Evolutionary conservation across 768 basidiomycete species (phyloP), one percentile per base, ranked within the genome.

Genomic region (Strobilomyces dryophilus): DNA sequence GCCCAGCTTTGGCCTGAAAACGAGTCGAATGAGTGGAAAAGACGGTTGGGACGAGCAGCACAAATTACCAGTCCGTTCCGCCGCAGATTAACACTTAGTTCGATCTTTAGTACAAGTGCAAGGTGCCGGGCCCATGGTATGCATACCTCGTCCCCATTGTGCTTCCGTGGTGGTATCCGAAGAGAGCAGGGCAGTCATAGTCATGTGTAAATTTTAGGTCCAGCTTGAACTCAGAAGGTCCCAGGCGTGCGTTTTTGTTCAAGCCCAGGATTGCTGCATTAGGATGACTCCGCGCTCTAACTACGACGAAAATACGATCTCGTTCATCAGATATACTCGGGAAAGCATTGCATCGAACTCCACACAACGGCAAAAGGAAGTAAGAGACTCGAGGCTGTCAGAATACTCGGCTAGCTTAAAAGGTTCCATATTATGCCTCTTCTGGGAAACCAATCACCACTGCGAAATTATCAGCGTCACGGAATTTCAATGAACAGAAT

Each of bases 1-100:
- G 50, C 89, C 90, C 35, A 91, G 79, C 63, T 82, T 81, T 31
- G 84, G 78, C 89, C 89, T 91, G 65, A 47, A 55, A 41, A 61
- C 34, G 43, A 47, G 53, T 42, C 51, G 20, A 37, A 56, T 61
- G 39, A 62, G 59, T 9, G 37, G 18, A 15, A 41, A 51, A 24
- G 24, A 26, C 24, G 24, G 24, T 45, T 45, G 8, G 41, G 37
- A 46, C 18, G 20, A 46, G 3, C 21, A 24, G 39, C 12, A 39
- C 54, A 49, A 45, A 52, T 51, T 58, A 93, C 91, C 92, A 93
- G 71, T 91, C 87, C 21, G 87, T 91, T 47, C 92, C 92, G 49
- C 92, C 92, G 62, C 85, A 88, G 59, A 94, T 84, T 59, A 92
- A 70, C 37, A 92, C 92, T 95, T 14, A 24, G 43, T 57, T 54